Evolutionary conservation across 2,329 filamentous ascomycete genomes (phyloP).

Genomic region (Rhexocercosporidium sp.): DNA sequence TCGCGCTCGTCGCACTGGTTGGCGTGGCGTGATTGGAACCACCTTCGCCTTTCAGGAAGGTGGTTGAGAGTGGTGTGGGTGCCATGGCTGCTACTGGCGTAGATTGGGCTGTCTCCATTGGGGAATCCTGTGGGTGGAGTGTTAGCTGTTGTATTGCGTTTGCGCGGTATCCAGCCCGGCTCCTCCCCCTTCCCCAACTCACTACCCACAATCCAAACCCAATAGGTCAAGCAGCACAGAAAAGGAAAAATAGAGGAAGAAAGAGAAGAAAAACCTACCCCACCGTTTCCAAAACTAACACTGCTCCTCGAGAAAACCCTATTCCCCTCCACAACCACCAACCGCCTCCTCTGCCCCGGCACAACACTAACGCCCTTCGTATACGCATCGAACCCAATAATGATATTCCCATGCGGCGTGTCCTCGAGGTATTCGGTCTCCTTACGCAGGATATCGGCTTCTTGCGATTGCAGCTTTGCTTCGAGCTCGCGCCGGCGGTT

Average conservation of each 20-base stretch:
- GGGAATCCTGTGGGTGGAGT: constrained; percentile 35
- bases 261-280: constrained; percentile 34
- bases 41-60: constrained; percentile 53
- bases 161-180: neutral
- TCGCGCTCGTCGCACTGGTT: constrained; percentile 54
- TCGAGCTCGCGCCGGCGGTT: constrained; percentile 62
- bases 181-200: no score
- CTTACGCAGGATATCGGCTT: constrained; percentile 83
- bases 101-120: constrained; percentile 37
- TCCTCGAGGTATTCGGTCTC: constrained; percentile 91
- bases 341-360: constrained; percentile 66
- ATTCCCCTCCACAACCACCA: constrained; percentile 70
- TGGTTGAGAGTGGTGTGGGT: constrained; percentile 60
- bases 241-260: constrained; percentile 3
- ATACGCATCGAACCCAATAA: constrained; percentile 97
- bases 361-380: constrained; percentile 79
- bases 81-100: constrained; percentile 49
- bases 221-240: neutral
- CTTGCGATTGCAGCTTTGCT: constrained; percentile 45
- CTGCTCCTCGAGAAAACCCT: constrained; percentile 67
- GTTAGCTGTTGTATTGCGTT: neutral
- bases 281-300: constrained; percentile 58
- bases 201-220: neutral
- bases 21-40: constrained; percentile 61
- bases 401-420: constrained; percentile 89